Base-by-base conservation (phyloP, 192 early-diverging fungal species). In the Geosiphon pyriformis region DNA sequence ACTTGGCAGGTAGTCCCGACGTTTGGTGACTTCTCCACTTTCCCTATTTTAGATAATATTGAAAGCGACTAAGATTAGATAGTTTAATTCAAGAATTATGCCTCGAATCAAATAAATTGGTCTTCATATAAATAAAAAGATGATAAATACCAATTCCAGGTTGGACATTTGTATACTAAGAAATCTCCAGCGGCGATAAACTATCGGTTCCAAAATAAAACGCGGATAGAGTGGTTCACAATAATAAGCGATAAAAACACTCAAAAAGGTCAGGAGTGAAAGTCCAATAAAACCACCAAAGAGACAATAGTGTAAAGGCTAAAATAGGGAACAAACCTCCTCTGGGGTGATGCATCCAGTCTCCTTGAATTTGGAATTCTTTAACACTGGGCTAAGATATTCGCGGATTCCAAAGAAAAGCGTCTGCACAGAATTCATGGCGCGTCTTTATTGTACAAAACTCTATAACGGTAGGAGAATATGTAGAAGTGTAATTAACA, bases 161-260 rank as follows among this genome's bases (percentile, higher is more conserved):
- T 99, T 12, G 95, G 95, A 72, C 97, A 99, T 74, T 99, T 98
- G 80, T 87, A 95, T 17, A 96, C 94, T 52, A 99, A 87, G 70
- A 94, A 98, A 74, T 99, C 97, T 31, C 97, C 97, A 4, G 95
- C 95, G 31, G 87, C 85, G 55, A 95, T 87, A 82, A 98, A 99
- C 90, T 88, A 74, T 32, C 65, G 8, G 20, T 70, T 32, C 48
- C 34, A 52, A 68, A 23, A 59, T 32, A 48, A 48, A 52, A 15
- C 37, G n/a, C n/a, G n/a, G n/a, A n/a, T n/a, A n/a, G n/a, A n/a
- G n/a, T n/a, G n/a, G n/a, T n/a, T n/a, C n/a, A n/a, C n/a, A n/a
- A n/a, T n/a, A n/a, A n/a, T n/a, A n/a, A n/a, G n/a, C n/a, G n/a
- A n/a, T n/a, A n/a, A n/a, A n/a, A n/a, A n/a, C n/a, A n/a, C n/a